phyloP scores from a whole-genome alignment of 495 filamentous ascomycete species.

The Penicillium paxilli region DNA sequence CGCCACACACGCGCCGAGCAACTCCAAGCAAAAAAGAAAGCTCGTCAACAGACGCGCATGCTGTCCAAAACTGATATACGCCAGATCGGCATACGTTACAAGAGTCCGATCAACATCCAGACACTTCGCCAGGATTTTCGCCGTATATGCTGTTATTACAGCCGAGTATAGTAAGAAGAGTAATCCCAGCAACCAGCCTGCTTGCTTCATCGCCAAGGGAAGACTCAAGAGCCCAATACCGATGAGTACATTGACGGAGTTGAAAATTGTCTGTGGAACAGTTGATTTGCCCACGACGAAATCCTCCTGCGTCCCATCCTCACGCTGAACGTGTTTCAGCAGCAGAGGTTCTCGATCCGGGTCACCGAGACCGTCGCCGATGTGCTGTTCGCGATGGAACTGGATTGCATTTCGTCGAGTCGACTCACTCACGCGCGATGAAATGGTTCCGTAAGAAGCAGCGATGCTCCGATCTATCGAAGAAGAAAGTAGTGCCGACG shows the following conservation, averaged over 20 bases:
- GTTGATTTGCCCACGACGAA: slow-evolving; percentile 90
- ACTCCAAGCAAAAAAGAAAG: slow-evolving; percentile 83
- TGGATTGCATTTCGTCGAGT: slow-evolving; percentile 71
- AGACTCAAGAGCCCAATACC: slow-evolving; percentile 88
- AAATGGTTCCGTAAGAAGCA: slow-evolving; percentile 74
- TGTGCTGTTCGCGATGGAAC: slow-evolving; percentile 70
- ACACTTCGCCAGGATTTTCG: slow-evolving; percentile 82
- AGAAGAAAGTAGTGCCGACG: slow-evolving; percentile 39
- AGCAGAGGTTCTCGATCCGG: slow-evolving; percentile 76
- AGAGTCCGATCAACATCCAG: slow-evolving; percentile 80
- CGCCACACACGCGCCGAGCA: slow-evolving; percentile 86
- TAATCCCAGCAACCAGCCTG: slow-evolving; percentile 87
- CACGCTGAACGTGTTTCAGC: slow-evolving; percentile 79
- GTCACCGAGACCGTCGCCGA: slow-evolving; percentile 46
- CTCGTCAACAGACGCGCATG: slow-evolving; percentile 77
- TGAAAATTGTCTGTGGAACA: slow-evolving; percentile 92
- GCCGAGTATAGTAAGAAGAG: slow-evolving; percentile 72
- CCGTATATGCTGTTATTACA: slow-evolving; percentile 79
- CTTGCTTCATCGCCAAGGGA: slow-evolving; percentile 85
- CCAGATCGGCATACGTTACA: slow-evolving; percentile 90
- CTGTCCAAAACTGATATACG: slow-evolving; percentile 88
- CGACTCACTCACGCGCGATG: slow-evolving; percentile 64
- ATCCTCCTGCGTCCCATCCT: slow-evolving; percentile 81
- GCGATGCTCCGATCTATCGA: slow-evolving; percentile 70
- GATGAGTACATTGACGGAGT: slow-evolving; percentile 93